Evolutionary conservation across 2,329 filamentous ascomycete genomes (phyloP).

Genomic region (Aspergillus versicolor): DNA sequence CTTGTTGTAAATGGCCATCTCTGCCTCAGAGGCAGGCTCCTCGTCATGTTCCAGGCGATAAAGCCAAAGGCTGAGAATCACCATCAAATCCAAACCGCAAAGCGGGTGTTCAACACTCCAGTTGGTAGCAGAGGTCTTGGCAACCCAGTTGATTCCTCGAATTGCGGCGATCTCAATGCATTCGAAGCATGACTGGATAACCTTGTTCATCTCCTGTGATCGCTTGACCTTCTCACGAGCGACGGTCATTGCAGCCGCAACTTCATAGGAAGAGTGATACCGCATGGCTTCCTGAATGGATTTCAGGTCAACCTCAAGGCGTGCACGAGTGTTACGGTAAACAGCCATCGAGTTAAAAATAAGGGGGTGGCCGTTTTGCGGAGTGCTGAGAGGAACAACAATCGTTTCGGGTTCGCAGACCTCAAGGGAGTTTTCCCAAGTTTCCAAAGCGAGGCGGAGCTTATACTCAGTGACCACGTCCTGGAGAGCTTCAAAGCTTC

Average conservation of each 20-base stretch:
- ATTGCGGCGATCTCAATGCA: constrained; percentile 94
- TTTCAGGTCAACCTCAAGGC: constrained; percentile 93
- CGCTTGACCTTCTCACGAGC: constrained; percentile 92
- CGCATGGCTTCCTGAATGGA: constrained; percentile 92
- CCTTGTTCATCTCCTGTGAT: constrained; percentile 96
- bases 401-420: constrained; percentile 89
- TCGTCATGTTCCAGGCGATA: constrained; percentile 99
- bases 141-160: constrained; percentile 95
- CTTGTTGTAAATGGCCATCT: constrained; percentile 57
- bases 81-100: constrained; percentile 94
- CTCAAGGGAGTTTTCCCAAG: constrained; percentile 97
- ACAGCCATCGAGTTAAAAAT: constrained; percentile 98
- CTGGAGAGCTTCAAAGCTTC: constrained; percentile 93
- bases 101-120: constrained; percentile 99
- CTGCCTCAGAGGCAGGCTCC: constrained; percentile 60
- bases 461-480: constrained; percentile 99
- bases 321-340: constrained; percentile 88
- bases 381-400: constrained; percentile 84
- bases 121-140: constrained; percentile 94
- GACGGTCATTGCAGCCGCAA: constrained; percentile 93
- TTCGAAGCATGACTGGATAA: constrained; percentile 96
- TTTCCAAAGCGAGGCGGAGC: constrained; percentile 89
- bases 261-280: constrained; percentile 96
- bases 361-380: constrained; percentile 91
- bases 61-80: constrained; percentile 95